phyloP scores from a whole-genome alignment of 2,329 filamentous ascomycete genomes.

The Fusarium lateritium region DNA sequence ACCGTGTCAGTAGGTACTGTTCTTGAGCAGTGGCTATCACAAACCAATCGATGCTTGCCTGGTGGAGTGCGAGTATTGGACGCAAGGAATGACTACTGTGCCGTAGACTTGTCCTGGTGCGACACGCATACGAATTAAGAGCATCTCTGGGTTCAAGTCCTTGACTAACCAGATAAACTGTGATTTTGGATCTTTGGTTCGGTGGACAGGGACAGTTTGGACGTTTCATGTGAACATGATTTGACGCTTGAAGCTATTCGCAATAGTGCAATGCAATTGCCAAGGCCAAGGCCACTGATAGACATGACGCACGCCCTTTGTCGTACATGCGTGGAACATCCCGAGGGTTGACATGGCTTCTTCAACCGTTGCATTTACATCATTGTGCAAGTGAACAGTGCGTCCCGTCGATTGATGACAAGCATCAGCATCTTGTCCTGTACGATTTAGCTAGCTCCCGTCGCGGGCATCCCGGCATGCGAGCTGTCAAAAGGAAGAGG shows the following conservation, averaged over 20 bases:
- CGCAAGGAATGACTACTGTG: constrained; percentile 12
- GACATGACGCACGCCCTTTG: constrained; percentile 28
- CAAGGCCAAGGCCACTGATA: neutral
- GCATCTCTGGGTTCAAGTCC: neutral
- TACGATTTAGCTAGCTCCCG: constrained; percentile 48
- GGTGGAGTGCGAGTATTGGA: constrained; percentile 16
- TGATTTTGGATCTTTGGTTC: constrained; percentile 27
- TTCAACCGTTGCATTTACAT: neutral
- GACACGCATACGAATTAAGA: neutral
- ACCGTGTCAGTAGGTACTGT: neutral
- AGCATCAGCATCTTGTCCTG: constrained; percentile 17
- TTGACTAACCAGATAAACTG: neutral
- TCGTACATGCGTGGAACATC: constrained; percentile 2
- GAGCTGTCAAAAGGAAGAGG: constrained; percentile 42
- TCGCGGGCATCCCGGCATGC: constrained; percentile 17
- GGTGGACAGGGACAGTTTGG: neutral
- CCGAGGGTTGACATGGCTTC: neutral
- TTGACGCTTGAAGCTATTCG: constrained; percentile 28
- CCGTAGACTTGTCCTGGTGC: constrained; percentile 5
- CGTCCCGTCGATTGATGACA: constrained; percentile 26
- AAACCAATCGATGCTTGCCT: constrained; percentile 19
- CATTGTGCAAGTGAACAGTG: constrained; percentile 24
- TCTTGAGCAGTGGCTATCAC: constrained; percentile 16
- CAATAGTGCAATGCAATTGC: constrained; percentile 11
- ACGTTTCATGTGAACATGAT: constrained; percentile 11